Percentiles rank a stretch among this genome's conserved stretches.
Evolutionary conservation across 441 rosid genomes (phyloP).

Genomic region (Manihot esculenta): DNA sequence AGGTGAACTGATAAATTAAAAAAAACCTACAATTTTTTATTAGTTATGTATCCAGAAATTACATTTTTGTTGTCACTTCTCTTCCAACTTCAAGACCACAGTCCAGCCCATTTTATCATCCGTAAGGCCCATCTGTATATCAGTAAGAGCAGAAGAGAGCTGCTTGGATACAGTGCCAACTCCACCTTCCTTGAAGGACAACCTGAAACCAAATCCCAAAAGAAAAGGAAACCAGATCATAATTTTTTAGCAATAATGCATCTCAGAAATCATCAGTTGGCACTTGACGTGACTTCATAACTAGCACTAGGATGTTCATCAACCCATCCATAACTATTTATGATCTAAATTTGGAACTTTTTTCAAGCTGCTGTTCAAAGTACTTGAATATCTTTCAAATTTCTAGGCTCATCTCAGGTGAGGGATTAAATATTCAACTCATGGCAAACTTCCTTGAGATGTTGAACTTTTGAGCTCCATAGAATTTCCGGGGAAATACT

Average conservation of each 20-base stretch:
- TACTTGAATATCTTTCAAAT: background rate
- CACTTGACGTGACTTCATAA: background rate
- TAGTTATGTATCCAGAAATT: background rate
- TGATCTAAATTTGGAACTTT: background rate
- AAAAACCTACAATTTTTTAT: too few species aligned
- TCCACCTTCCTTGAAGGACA: conserved; percentile 54
- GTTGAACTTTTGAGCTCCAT: background rate
- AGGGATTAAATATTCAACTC: background rate
- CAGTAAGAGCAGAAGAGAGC: conserved; percentile 56
- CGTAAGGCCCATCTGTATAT: conserved; percentile 79
- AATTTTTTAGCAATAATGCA: background rate
- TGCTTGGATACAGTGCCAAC: conserved; percentile 50
- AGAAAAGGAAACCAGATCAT: background rate
- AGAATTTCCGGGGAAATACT: background rate
- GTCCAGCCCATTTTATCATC: conserved; percentile 84
- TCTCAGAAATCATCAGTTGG: background rate
- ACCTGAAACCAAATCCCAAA: conserved; percentile 35
- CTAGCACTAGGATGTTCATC: background rate
- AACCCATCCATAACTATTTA: background rate
- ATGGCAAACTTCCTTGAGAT: background rate
- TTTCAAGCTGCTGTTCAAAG: background rate
- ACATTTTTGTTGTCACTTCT: background rate
- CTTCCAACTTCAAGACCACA: conserved; percentile 37
- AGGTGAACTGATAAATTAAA: background rate
- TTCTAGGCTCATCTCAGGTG: background rate